Base-by-base conservation (phyloP, 73 alveolate species). In the Paramecium sexaurelia region DNA sequence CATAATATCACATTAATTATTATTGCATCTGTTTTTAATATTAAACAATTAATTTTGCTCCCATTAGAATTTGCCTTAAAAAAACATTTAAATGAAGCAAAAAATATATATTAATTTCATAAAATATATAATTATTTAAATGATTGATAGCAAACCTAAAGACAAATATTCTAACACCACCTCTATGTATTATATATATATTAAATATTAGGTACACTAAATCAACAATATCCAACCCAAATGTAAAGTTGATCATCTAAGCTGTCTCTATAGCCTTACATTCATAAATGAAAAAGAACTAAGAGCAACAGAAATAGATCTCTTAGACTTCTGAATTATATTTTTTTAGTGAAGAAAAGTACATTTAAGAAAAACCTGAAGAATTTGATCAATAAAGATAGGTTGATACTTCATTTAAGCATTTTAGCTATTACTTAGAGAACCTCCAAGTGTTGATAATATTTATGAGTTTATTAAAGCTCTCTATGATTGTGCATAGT, bases 281-380 rank as follows among this genome's bases (percentile, higher is more conserved):
- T 75, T 97, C 99, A 3, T 93, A 98, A 84, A 97, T 98, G 97
- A 86, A 96, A 61, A 99, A 98, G 92, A 99, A 98, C 85, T 85
- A 92, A 85, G 94, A 95, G 10, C 94, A 93, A 35, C 99, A 98
- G 36, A 94, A 96, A 61, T 87, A 96, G 51, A 97, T 97, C 32
- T 96, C 94, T n/a, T 95, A 97, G 84, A 96, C 96, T 29, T 94
- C 98, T 67, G 99, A 98, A 84, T 95, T 98, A 51, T 97, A 93
- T 95, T 97, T 94, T 95, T 97, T 98, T 94, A 96, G 98, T 19
- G 99, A 98, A 87, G 99, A 97, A 96, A 97, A 98, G 95, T 98
- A 97, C 55, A 97, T 97, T 39, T 94, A 97, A 39, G 99, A 97
- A 87, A 95, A 98, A 66, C 99, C 99, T 1, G 99, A 98, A 43